Evolutionary conservation across 495 filamentous ascomycete genomes (phyloP), one percentile per base, ranked within the genome.

Genomic region (Podospora conica): DNA sequence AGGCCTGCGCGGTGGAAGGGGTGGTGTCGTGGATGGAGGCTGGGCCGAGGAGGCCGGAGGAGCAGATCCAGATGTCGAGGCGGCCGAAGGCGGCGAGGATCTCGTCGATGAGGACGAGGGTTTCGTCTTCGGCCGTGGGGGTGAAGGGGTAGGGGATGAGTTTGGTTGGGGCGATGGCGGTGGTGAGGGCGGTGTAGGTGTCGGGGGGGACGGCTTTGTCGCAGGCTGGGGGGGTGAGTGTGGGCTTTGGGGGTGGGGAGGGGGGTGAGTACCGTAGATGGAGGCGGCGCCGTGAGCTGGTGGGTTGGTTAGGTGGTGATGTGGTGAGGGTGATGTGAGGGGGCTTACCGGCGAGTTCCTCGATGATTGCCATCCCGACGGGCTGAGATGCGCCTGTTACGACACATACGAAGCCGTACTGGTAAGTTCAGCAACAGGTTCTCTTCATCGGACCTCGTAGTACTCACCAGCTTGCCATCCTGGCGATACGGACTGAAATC

Each of bases 331-430:
- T 55, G 53, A 10, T 33, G 20, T 24, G 55, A 33, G 23, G 53
- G 53, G 63, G 53, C 76, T 66, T 60, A 85, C 84, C 81, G 63
- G 85, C 85, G 10, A 87, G 74, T 69, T 88, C 85, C 20, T 71
- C 65, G 18, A 83, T 79, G 60, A 88, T 87, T 31, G 85, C 85
- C 71, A 81, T 79, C 15, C 85, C 86, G 22, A 87, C 78, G 0
- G 85, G 80, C 68, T 85, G 82, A 0, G 80, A 82, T 20, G 85
- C 82, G 8, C 85, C 84, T 8, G 85, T 86, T 4, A 88, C 85
- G 6, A 88, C 82, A 68, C 85, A 88, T 27, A 88, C 82, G 65
- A 88, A 87, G 57, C 85, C 85, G 73, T 87, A 85, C 82, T 82
- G 55, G 20, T 23, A 48, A 27, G n/a, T 40, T 60, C 18, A 55